These are phyloP conservation scores for Cetraspora pellucida DNA, from an alignment of 192 early-diverging fungal species.

Conservation along the genomic window DNA sequence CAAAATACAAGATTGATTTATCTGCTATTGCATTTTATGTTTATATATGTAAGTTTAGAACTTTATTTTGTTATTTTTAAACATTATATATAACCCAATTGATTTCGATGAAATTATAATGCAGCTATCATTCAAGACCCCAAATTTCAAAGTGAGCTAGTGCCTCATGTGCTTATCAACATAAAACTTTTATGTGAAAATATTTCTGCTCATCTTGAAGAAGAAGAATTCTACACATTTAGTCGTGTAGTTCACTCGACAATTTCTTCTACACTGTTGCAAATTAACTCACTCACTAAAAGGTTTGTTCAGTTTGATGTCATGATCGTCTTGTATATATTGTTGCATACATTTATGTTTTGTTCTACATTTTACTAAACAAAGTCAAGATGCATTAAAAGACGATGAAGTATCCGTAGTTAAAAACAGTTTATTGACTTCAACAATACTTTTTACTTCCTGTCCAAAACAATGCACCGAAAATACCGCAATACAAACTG, in stretches of 20 bases:
- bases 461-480: neutral
- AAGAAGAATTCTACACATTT: constrained; percentile 34
- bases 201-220: constrained; percentile 21
- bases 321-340: constrained; percentile 20
- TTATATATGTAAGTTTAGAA: constrained; percentile 41
- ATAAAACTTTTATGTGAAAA: constrained; percentile 50
- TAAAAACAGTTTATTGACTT: constrained; percentile 26
- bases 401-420: constrained; percentile 17
- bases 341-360: too few relatives aligned
- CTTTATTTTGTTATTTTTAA: neutral
- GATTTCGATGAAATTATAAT: neutral
- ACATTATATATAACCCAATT: neutral
- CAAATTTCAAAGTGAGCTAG: constrained; percentile 48
- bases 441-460: constrained; percentile 4
- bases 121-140: constrained; percentile 48
- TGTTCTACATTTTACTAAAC: neutral
- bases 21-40: constrained; percentile 56
- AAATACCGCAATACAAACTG: neutral
- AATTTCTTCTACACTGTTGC: constrained; percentile 4
- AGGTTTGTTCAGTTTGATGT: neutral
- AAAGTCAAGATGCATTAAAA: neutral
- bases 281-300: constrained; percentile 37
- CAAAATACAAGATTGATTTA: constrained; percentile 50
- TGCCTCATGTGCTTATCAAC: constrained; percentile 48
- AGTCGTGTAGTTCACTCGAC: constrained; percentile 33